Conservation (phyloP, 352 stramenopile species). For the Chrysophaeum taylorii region DNA sequence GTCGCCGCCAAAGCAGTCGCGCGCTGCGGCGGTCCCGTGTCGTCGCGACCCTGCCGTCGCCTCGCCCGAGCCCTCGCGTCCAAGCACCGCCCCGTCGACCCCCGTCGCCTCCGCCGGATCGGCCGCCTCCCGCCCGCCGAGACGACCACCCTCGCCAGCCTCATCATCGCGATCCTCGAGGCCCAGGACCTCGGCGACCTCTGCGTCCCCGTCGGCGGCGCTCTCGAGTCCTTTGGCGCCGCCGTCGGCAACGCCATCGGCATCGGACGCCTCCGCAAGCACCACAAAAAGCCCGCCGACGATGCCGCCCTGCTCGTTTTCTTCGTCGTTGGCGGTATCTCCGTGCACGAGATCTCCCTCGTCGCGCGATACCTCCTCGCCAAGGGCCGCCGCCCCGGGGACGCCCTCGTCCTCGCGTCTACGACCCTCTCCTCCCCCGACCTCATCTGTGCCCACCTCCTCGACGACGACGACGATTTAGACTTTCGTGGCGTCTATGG, state of each 20-base stretch:
- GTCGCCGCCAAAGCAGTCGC: not conserved
- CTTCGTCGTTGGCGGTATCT: conserved; percentile 1
- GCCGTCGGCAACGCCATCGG: not conserved
- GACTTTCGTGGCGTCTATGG: too few species aligned
- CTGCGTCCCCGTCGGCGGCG: not conserved
- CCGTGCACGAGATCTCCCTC: not conserved
- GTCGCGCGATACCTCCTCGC: not conserved
- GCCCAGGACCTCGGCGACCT: not conserved
- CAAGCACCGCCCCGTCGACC: not conserved
- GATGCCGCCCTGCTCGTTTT: conserved; percentile 1
- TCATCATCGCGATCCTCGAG: not conserved
- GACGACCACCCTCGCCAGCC: not conserved
- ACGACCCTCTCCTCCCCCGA: not conserved
- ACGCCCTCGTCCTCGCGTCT: not conserved
- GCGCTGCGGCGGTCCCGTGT: not conserved
- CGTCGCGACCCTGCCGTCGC: not conserved
- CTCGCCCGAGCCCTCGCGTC: not conserved
- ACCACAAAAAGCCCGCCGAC: not conserved
- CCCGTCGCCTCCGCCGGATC: not conserved
- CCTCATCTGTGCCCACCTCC: not conserved
- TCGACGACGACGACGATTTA: too few species aligned
- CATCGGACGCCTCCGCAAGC: not conserved
- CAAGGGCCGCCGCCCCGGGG: not conserved
- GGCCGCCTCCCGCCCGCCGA: not conserved
- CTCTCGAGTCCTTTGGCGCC: conserved; percentile 1